Evolutionary conservation across 2,329 filamentous ascomycete species (phyloP).

Genomic region (Xylariomycetidae sp.): DNA sequence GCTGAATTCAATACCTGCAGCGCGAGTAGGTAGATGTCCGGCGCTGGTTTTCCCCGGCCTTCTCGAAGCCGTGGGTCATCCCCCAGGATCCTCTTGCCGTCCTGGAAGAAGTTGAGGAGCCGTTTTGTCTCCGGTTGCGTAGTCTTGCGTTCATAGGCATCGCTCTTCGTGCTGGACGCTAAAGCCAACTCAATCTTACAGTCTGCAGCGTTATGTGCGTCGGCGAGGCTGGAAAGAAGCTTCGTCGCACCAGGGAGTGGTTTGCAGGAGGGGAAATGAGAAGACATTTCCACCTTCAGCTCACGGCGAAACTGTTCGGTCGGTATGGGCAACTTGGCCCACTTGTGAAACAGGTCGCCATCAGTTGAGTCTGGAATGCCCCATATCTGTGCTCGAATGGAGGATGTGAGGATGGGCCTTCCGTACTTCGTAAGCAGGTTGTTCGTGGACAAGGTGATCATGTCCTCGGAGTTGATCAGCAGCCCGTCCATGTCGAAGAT

Average conservation of each 20-base stretch:
- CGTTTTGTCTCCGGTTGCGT: constrained; percentile 16
- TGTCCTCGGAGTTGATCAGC: constrained; percentile 65
- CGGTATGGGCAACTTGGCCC: constrained; percentile 61
- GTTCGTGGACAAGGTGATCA: constrained; percentile 60
- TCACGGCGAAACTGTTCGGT: constrained; percentile 35
- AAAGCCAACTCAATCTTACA: constrained; percentile 3
- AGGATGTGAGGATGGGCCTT: constrained; percentile 56
- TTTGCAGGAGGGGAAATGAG: constrained; percentile 26
- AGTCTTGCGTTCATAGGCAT: constrained; percentile 58
- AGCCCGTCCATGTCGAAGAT: constrained; percentile 73
- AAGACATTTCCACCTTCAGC: constrained; percentile 19
- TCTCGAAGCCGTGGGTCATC: constrained; percentile 57
- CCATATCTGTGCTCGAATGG: constrained; percentile 63
- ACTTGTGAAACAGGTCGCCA: constrained; percentile 56
- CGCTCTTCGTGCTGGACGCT: constrained; percentile 5
- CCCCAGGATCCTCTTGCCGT: constrained; percentile 51
- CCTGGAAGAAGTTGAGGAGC: constrained; percentile 36
- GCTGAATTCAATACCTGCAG: constrained; percentile 56
- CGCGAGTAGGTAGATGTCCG: constrained; percentile 66
- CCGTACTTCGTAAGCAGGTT: constrained; percentile 54
- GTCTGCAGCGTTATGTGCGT: too few species aligned
- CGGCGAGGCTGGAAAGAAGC: too few species aligned
- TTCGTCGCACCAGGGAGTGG: too few species aligned
- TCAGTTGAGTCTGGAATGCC: constrained; percentile 42
- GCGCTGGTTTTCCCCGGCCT: constrained; percentile 64